Evolutionary conservation across 208 protist genomes (phyloP).

Genomic region (Crithidia thermophila): DNA sequence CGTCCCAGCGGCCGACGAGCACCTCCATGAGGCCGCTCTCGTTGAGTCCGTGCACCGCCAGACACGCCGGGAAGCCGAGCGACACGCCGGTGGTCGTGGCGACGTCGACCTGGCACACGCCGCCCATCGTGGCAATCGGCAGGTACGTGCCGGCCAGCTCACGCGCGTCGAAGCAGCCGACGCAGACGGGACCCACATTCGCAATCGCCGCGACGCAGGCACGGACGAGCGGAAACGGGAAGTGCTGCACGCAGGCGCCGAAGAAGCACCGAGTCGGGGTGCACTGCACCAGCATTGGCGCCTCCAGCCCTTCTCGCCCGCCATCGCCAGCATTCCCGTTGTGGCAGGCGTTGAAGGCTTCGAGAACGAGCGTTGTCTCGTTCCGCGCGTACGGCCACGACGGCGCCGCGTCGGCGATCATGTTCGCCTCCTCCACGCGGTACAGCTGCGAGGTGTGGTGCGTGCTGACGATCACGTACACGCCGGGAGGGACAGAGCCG

Average conservation of each 20-base stretch:
- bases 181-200: conserved; percentile 28
- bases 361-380: conserved; percentile 30
- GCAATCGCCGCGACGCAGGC: conserved; percentile 28
- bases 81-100: not conserved
- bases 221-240: conserved; percentile 16
- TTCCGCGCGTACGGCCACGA: conserved; percentile 19
- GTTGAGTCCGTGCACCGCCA: not conserved
- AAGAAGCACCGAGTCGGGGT: conserved; percentile 19
- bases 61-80: not conserved
- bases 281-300: conserved; percentile 33
- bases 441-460: conserved; percentile 26
- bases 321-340: not conserved
- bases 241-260: not conserved
- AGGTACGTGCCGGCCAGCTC: conserved; percentile 5
- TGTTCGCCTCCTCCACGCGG: conserved; percentile 4
- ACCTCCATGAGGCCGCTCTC: conserved; percentile 1
- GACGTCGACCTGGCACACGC: conserved; percentile 2
- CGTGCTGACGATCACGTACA: conserved; percentile 33
- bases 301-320: not conserved
- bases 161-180: conserved; percentile 10
- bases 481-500: too few species aligned
- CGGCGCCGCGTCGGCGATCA: conserved; percentile 6
- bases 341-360: not conserved
- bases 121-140: not conserved
- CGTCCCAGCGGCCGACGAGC: conserved; percentile 31